phyloP scores from a whole-genome alignment of 1,284 basidiomycete genomes.

The Ustilago sp. region DNA sequence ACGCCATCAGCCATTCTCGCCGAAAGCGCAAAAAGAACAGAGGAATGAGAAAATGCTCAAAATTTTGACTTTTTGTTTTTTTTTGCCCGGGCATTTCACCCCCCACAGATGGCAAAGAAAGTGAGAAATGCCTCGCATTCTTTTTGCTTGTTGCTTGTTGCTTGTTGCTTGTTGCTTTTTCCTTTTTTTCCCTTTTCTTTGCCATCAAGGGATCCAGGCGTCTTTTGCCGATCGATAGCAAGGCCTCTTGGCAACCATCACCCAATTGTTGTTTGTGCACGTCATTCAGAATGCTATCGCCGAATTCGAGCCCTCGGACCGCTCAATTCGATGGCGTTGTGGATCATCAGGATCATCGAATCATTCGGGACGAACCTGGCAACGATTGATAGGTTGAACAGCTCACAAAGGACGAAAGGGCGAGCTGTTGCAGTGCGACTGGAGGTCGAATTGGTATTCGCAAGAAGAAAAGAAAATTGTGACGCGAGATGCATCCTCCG shows the following conservation, averaged over 20 bases:
- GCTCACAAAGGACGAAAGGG: background rate
- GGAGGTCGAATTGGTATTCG: background rate
- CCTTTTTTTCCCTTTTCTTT: background rate
- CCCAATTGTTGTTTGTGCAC: background rate
- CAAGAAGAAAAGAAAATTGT: slow-evolving; percentile 3
- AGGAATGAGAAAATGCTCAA: background rate
- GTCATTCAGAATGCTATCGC: background rate
- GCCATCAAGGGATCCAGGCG: background rate
- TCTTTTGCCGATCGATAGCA: slow-evolving; percentile 11
- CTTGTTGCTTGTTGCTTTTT: background rate
- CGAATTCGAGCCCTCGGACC: background rate
- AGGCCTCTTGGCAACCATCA: background rate
- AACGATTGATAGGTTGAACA: background rate
- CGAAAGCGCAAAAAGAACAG: background rate
- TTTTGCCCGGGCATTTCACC: background rate
- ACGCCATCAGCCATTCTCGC: slow-evolving; percentile 4
- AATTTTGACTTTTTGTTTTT: background rate
- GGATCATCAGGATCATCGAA: background rate
- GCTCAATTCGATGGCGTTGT: background rate
- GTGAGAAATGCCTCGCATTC: background rate
- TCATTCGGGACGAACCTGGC: background rate
- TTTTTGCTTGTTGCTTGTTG: background rate
- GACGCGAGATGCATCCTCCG: slow-evolving; percentile 15
- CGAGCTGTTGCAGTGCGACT: background rate
- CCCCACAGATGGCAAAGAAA: slow-evolving; percentile 15